These are phyloP conservation scores for Cutaneotrichosporon arboriforme DNA, from an alignment of 1,284 basidiomycete species.

Conservation along the genomic window DNA sequence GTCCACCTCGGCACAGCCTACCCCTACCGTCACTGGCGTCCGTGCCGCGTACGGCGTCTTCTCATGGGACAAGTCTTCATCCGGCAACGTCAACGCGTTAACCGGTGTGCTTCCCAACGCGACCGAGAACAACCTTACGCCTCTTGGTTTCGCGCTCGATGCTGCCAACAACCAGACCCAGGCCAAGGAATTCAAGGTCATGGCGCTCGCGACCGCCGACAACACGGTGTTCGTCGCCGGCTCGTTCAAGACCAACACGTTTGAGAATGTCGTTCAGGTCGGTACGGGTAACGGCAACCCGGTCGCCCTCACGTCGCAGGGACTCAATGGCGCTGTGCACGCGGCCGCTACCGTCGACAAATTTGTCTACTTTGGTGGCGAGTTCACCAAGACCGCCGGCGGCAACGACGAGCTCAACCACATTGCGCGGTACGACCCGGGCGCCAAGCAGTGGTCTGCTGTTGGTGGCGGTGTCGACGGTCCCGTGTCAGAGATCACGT, in stretches of 20 bases:
- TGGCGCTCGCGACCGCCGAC: conserved; percentile 60
- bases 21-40: conserved; percentile 15
- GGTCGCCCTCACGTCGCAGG: conserved; percentile 55
- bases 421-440: conserved; percentile 71
- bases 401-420: conserved; percentile 57
- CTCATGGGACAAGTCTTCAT: conserved; percentile 29
- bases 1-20: conserved; percentile 16
- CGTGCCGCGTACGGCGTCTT: conserved; percentile 37
- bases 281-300: conserved; percentile 53
- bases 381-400: conserved; percentile 66
- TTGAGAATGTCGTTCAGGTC: conserved; percentile 68
- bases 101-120: conserved; percentile 56
- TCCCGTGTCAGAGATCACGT: conserved; percentile 58
- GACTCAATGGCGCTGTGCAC: conserved; percentile 70
- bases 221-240: conserved; percentile 71
- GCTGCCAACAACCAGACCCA: conserved; percentile 38
- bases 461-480: conserved; percentile 75
- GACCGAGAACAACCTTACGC: conserved; percentile 66
- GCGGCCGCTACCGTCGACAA: conserved; percentile 58
- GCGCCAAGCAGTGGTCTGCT: conserved; percentile 62
- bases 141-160: conserved; percentile 58
- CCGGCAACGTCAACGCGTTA: conserved; percentile 31
- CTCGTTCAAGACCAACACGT: conserved; percentile 58
- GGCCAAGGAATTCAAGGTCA: conserved; percentile 50
- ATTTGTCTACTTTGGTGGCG: conserved; percentile 75